Percentiles rank a stretch among this genome's conserved stretches.
Conservation (phyloP, 345 rosid species). For the Mallotus nudiflorus region DNA sequence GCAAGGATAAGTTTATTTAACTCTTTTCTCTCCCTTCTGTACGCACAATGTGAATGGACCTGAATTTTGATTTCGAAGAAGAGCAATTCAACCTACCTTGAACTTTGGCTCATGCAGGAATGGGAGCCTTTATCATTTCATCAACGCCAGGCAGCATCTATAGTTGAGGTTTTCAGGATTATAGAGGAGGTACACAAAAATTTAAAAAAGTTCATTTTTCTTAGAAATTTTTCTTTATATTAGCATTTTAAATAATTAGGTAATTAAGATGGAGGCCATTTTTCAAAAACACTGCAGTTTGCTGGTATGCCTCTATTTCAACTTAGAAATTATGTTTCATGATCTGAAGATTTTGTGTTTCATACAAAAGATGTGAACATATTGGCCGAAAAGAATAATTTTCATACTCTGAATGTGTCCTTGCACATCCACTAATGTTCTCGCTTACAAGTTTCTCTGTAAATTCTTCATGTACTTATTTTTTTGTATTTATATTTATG, state of each 20-base stretch:
- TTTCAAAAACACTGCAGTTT: slow-evolving; percentile 11
- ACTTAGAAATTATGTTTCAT: slow-evolving; percentile 4
- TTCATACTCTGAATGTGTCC: not conserved
- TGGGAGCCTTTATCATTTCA: slow-evolving; percentile 97
- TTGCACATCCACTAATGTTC: slow-evolving; percentile 1
- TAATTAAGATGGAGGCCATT: not conserved
- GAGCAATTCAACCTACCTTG: slow-evolving; percentile 1
- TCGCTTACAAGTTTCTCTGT: not conserved
- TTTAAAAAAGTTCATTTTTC: not conserved
- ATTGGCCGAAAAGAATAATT: slow-evolving; percentile 4
- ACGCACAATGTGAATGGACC: slow-evolving; percentile 10
- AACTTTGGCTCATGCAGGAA: slow-evolving; percentile 51
- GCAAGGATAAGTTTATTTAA: not conserved
- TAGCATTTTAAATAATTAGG: slow-evolving; percentile 9
- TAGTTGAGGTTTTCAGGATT: slow-evolving; percentile 93
- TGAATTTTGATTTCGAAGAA: slow-evolving; percentile 7
- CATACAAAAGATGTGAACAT: slow-evolving; percentile 4
- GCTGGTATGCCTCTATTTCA: slow-evolving; percentile 6
- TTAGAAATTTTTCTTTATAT: not conserved
- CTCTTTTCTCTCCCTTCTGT: not conserved
- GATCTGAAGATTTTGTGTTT: not conserved
- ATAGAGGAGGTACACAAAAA: slow-evolving; percentile 75
- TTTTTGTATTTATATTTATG: slow-evolving; percentile 1
- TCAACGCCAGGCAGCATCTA: slow-evolving; percentile 81
- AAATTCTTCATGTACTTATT: not conserved